These are phyloP conservation scores for Xerocomus spinulosus DNA, from an alignment of 768 basidiomycete species.

Conservation along the genomic window DNA sequence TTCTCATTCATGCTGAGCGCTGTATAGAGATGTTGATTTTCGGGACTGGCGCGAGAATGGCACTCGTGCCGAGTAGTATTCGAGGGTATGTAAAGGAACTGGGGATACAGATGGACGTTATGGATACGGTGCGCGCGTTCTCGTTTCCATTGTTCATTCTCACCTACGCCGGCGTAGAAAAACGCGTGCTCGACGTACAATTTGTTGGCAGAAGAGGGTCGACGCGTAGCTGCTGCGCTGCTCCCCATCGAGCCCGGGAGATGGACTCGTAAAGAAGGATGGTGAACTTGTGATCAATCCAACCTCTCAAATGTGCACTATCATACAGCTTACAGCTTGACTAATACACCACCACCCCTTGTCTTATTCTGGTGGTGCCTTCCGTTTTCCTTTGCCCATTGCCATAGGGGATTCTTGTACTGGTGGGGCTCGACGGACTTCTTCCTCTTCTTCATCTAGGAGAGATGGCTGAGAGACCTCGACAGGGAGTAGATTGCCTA, in stretches of 20 bases:
- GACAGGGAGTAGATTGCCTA: slow-evolving; percentile 60
- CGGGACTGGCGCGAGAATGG: slow-evolving; percentile 74
- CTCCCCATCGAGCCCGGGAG: slow-evolving; percentile 54
- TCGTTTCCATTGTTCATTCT: not conserved
- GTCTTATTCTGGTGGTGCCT: slow-evolving; percentile 37
- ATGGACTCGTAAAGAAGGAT: slow-evolving; percentile 41
- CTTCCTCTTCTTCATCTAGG: slow-evolving; percentile 59
- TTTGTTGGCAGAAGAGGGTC: slow-evolving; percentile 86
- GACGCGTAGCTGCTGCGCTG: slow-evolving; percentile 88
- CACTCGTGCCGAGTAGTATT: slow-evolving; percentile 65
- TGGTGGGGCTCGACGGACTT: slow-evolving; percentile 26
- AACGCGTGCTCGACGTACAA: slow-evolving; percentile 97
- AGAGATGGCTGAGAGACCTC: slow-evolving; percentile 54
- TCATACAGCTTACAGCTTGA: slow-evolving; percentile 4
- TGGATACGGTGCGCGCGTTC: slow-evolving; percentile 61
- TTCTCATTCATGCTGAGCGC: not conserved
- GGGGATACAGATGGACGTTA: slow-evolving; percentile 86
- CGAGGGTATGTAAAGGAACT: slow-evolving; percentile 63
- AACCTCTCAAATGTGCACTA: slow-evolving; percentile 13
- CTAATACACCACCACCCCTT: slow-evolving; percentile 6
- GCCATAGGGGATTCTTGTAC: slow-evolving; percentile 23
- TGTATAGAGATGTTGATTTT: slow-evolving; percentile 79
- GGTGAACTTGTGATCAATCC: not conserved
- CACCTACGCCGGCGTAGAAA: slow-evolving; percentile 41
- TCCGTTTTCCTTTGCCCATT: slow-evolving; percentile 58